Conservation (phyloP, 208 protist genomes). For the Leishmania arabica region DNA sequence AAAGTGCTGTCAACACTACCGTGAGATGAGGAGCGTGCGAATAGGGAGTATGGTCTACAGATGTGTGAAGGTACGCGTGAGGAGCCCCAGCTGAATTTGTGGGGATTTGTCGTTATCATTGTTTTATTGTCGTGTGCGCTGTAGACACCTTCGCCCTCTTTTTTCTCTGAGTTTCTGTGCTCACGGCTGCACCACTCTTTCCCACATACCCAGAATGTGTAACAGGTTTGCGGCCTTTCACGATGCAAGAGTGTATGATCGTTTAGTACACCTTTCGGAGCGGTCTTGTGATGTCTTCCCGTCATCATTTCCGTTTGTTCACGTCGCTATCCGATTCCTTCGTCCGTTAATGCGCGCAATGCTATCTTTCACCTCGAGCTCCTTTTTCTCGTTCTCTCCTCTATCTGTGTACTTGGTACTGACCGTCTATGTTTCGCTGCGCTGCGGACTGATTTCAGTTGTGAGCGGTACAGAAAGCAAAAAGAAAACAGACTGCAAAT, state of each 20-base stretch:
- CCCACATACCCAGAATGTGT: neutral
- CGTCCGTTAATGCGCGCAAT: neutral
- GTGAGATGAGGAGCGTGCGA: neutral
- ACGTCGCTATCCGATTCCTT: neutral
- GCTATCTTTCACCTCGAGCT: too few relatives aligned
- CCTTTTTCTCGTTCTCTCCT: neutral
- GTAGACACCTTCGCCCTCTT: neutral
- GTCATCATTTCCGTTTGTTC: neutral
- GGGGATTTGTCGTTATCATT: neutral
- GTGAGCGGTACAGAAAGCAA: neutral
- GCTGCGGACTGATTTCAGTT: neutral
- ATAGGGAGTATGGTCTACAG: neutral
- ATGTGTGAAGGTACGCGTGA: neutral
- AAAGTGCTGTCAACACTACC: too few relatives aligned
- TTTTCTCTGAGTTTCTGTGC: slow-evolving; percentile 1
- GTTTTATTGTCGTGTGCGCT: neutral
- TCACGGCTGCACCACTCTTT: neutral
- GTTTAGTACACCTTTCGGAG: neutral
- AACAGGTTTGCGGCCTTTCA: neutral
- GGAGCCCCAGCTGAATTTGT: neutral
- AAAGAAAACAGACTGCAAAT: neutral
- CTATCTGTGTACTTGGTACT: neutral
- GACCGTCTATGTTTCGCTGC: neutral
- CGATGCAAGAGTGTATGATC: neutral
- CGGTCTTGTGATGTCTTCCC: neutral